A percentile compares a stretch with the other conserved stretches of the same genome.
phyloP scores from a whole-genome alignment of 2,329 filamentous ascomycete genomes.

The Paramyrothecium sp. region DNA sequence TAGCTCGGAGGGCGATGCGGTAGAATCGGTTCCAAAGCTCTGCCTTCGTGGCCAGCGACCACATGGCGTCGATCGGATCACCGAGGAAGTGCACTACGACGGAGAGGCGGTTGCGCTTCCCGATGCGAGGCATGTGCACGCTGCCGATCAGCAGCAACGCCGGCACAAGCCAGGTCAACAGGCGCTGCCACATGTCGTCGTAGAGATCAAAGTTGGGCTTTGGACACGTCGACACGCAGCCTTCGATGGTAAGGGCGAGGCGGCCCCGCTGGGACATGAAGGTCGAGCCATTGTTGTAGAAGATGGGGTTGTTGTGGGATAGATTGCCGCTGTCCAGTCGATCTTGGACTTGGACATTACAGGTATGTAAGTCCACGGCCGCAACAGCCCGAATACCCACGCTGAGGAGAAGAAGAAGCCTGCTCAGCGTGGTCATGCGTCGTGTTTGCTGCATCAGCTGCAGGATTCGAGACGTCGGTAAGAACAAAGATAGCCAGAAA shows the following conservation, averaged over 20 bases:
- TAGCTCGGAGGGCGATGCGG: neutral
- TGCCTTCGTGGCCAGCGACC: conserved; percentile 2
- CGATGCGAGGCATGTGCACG: conserved; percentile 6
- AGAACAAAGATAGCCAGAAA: too few relatives aligned
- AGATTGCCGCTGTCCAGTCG: too few relatives aligned
- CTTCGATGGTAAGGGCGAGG: conserved; percentile 24
- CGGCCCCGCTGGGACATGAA: too few relatives aligned
- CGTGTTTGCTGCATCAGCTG: too few relatives aligned
- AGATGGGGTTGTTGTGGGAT: too few relatives aligned
- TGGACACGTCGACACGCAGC: conserved; percentile 8
- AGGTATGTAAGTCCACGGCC: too few relatives aligned
- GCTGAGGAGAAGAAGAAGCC: too few relatives aligned
- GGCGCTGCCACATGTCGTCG: conserved; percentile 10
- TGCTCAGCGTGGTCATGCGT: too few relatives aligned
- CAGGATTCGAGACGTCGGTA: too few relatives aligned
- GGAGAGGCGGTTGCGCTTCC: conserved; percentile 2
- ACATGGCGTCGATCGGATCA: conserved; percentile 7
- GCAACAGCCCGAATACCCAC: too few relatives aligned
- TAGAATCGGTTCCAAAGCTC: conserved; percentile 6
- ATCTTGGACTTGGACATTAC: too few relatives aligned
- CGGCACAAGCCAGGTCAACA: conserved; percentile 10
- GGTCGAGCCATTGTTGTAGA: too few relatives aligned
- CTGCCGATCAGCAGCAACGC: conserved; percentile 10
- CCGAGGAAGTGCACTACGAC: conserved; percentile 5
- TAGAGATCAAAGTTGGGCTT: conserved; percentile 6